These are phyloP conservation scores for Podospora pseudopauciseta DNA, from an alignment of 495 filamentous ascomycete genomes.

Conservation along the genomic window DNA sequence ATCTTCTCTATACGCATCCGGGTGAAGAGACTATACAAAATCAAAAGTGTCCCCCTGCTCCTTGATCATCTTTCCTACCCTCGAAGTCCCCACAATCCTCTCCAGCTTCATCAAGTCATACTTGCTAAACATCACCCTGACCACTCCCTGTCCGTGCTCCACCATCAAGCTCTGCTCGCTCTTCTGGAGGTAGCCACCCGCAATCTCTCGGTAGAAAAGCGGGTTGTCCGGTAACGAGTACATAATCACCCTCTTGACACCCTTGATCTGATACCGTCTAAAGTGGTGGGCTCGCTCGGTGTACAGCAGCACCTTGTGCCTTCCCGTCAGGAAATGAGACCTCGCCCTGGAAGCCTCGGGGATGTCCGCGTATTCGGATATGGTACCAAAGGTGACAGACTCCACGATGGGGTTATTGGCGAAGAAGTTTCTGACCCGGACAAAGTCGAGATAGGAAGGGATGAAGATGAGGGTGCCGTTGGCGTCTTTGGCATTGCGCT, in stretches of 20 bases:
- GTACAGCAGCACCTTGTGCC: conserved; percentile 81
- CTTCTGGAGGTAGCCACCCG: conserved; percentile 60
- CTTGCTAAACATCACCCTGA: conserved; percentile 74
- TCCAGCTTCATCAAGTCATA: conserved; percentile 88
- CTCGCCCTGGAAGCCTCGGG: conserved; percentile 76
- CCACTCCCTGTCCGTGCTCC: conserved; percentile 51
- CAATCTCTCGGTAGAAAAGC: conserved; percentile 82
- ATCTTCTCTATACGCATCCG: conserved; percentile 5
- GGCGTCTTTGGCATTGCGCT: conserved; percentile 48
- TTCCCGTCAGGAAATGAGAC: conserved; percentile 78
- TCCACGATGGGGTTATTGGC: conserved; percentile 64
- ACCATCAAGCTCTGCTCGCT: conserved; percentile 53
- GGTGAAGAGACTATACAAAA: conserved; percentile 44
- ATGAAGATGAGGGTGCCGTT: conserved; percentile 77
- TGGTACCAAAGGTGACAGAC: conserved; percentile 72
- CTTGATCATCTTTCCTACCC: conserved; percentile 71
- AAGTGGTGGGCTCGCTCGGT: conserved; percentile 95
- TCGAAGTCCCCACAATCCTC: conserved; percentile 74
- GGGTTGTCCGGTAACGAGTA: conserved; percentile 89
- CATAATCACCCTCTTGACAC: conserved; percentile 75
- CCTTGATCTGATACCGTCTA: conserved; percentile 71
- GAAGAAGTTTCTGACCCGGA: conserved; percentile 87
- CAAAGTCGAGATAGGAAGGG: conserved; percentile 89
- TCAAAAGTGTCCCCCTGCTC: conserved; percentile 88
- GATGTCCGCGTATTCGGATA: conserved; percentile 81